Percentiles rank a stretch among this genome's conserved stretches.
Conservation (phyloP, 164 flowering plant genomes). For the Aristolochia californica region DNA sequence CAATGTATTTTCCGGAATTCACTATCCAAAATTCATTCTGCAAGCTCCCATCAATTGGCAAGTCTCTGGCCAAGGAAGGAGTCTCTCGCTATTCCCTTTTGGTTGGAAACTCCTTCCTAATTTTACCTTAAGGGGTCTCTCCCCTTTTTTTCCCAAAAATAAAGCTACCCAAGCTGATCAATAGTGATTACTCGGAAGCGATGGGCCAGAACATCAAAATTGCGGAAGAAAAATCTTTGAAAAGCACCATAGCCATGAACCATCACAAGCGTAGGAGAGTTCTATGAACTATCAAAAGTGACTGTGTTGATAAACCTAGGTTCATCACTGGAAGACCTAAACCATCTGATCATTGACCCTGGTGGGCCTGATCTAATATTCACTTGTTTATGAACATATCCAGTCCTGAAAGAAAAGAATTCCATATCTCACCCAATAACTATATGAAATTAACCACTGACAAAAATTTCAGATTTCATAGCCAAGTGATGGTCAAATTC, state of each 20-base stretch:
- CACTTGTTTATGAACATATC: constrained; percentile 69
- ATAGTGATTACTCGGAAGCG: constrained; percentile 76
- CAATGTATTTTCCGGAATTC: too few relatives aligned
- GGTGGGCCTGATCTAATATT: constrained; percentile 92
- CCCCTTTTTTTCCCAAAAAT: too few relatives aligned
- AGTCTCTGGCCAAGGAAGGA: too few relatives aligned
- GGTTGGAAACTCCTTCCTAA: too few relatives aligned
- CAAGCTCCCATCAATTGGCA: too few relatives aligned
- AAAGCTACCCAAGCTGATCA: constrained; percentile 88
- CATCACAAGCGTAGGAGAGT: constrained; percentile 84
- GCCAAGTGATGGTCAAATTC: neutral
- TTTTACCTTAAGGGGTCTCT: too few relatives aligned
- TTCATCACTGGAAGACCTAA: constrained; percentile 65
- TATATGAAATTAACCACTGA: neutral
- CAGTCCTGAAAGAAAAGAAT: constrained; percentile 50
- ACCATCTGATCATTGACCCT: constrained; percentile 78
- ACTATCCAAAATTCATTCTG: too few relatives aligned
- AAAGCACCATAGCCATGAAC: constrained; percentile 96
- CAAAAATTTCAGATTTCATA: neutral
- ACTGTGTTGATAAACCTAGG: constrained; percentile 86
- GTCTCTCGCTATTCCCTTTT: too few relatives aligned
- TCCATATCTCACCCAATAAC: neutral
- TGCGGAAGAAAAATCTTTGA: constrained; percentile 90
- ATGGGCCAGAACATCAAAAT: constrained; percentile 78
- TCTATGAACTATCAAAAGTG: constrained; percentile 67